Conservation (phyloP, 2,329 filamentous ascomycete genomes). For the Tympanopsis confertula region DNA sequence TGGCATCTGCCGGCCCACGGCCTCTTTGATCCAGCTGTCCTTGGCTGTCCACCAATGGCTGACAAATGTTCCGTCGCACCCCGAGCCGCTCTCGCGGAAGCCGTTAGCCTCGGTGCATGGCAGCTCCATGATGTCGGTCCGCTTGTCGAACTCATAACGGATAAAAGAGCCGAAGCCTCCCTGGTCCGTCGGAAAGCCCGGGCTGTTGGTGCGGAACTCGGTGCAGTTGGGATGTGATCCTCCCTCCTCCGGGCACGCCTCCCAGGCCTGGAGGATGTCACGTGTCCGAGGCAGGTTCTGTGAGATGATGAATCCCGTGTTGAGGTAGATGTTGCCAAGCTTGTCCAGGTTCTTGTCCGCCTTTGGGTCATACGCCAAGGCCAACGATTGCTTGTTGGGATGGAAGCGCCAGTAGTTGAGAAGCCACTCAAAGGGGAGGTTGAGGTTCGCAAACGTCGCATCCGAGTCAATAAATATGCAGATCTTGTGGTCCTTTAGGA, state of each 20-base stretch:
- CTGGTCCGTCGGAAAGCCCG: conserved; percentile 24
- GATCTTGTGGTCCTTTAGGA: conserved; percentile 28
- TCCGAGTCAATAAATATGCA: conserved; percentile 33
- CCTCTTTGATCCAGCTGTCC: conserved; percentile 5
- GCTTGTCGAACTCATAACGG: conserved; percentile 25
- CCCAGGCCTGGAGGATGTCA: conserved; percentile 36
- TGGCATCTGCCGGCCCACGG: neutral
- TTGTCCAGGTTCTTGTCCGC: conserved; percentile 24
- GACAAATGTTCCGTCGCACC: conserved; percentile 26
- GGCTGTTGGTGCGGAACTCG: conserved; percentile 24
- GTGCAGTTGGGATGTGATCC: conserved; percentile 3
- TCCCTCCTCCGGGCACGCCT: neutral
- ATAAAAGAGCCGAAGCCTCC: conserved; percentile 30
- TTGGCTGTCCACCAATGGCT: conserved; percentile 31
- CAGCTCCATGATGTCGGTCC: conserved; percentile 23
- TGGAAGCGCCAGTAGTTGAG: conserved; percentile 32
- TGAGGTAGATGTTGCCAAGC: conserved; percentile 28
- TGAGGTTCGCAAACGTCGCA: conserved; percentile 28
- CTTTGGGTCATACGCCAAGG: conserved; percentile 26
- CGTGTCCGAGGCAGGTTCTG: conserved; percentile 35
- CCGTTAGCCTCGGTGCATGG: conserved; percentile 30
- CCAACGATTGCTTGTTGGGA: conserved; percentile 20
- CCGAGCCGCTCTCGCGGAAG: conserved; percentile 22
- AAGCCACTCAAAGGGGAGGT: conserved; percentile 32
- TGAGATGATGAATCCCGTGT: conserved; percentile 40